A percentile compares a stretch with the other conserved stretches of the same genome.
Conservation (phyloP, 495 filamentous ascomycete genomes). For the Aspergillus ostianus region DNA sequence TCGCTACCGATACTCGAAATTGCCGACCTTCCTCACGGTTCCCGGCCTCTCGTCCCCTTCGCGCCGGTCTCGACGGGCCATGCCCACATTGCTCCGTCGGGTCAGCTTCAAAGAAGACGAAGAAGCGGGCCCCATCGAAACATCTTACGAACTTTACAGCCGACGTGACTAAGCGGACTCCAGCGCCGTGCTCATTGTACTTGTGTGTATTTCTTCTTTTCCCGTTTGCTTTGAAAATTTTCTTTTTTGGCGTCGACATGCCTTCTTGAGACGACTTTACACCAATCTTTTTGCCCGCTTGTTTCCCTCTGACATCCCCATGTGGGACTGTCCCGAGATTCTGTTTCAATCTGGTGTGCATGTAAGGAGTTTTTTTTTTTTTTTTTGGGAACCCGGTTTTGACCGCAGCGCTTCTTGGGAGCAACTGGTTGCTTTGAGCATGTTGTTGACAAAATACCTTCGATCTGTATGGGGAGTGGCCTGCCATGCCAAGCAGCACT, state of each 20-base stretch:
- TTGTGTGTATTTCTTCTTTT: constrained; percentile 27
- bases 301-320: constrained; percentile 9
- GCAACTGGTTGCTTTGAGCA: constrained; percentile 23
- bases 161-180: constrained; percentile 34
- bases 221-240: constrained; percentile 16
- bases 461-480: constrained; percentile 18
- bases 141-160: constrained; percentile 42
- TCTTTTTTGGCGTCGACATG: constrained; percentile 4
- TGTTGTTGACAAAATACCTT: constrained; percentile 23
- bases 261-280: constrained; percentile 19
- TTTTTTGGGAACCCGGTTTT: constrained; percentile 12
- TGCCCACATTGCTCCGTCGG: constrained; percentile 41
- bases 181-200: constrained; percentile 18
- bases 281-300: constrained; percentile 14
- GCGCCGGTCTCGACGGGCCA: constrained; percentile 32
- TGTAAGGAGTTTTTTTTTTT: constrained; percentile 25
- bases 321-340: constrained; percentile 1
- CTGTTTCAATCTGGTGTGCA: constrained; percentile 19
- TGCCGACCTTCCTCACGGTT: constrained; percentile 28
- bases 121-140: constrained; percentile 36
- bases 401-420: constrained; percentile 21
- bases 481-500: constrained; percentile 17
- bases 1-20: constrained; percentile 42
- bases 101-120: constrained; percentile 50
- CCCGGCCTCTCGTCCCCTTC: constrained; percentile 35